phyloP scores from a whole-genome alignment of 176 grass and related monocot genomes.

The Rhynchospora pubera region DNA sequence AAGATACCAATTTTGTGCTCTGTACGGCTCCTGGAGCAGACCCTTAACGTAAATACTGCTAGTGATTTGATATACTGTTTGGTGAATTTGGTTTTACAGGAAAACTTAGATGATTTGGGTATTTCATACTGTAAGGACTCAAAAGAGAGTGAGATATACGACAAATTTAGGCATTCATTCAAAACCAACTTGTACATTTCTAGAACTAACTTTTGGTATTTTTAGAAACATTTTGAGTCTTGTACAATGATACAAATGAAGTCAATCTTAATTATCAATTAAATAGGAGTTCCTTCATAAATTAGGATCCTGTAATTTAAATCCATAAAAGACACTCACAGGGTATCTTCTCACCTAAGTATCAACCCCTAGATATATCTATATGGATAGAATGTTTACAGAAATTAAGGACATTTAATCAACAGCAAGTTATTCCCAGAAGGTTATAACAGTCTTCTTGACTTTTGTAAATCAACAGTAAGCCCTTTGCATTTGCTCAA shows the following conservation, averaged over 20 bases:
- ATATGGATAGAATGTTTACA: not conserved
- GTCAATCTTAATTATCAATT: not conserved
- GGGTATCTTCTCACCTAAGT: not conserved
- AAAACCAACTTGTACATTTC: not conserved
- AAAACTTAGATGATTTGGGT: not conserved
- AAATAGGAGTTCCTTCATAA: not conserved
- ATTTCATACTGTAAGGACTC: not conserved
- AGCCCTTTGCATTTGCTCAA: not conserved
- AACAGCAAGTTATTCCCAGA: not conserved
- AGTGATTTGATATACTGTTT: not conserved
- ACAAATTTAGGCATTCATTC: not conserved
- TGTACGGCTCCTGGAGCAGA: not conserved
- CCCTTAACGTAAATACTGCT: not conserved
- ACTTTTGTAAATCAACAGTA: slow-evolving; percentile 1
- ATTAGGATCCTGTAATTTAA: not conserved
- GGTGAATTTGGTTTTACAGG: not conserved
- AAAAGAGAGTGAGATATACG: not conserved
- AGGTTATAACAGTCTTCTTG: not conserved
- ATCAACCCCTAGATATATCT: not conserved
- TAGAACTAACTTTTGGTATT: not conserved
- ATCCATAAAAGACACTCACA: not conserved
- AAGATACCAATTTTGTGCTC: not conserved
- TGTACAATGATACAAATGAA: not conserved
- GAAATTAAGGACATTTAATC: not conserved
- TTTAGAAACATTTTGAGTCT: not conserved